A percentile compares a stretch with the other conserved stretches of the same genome.
phyloP scores from a whole-genome alignment of 371 early-diverging fungal genomes.

The Mucor racemosus region DNA sequence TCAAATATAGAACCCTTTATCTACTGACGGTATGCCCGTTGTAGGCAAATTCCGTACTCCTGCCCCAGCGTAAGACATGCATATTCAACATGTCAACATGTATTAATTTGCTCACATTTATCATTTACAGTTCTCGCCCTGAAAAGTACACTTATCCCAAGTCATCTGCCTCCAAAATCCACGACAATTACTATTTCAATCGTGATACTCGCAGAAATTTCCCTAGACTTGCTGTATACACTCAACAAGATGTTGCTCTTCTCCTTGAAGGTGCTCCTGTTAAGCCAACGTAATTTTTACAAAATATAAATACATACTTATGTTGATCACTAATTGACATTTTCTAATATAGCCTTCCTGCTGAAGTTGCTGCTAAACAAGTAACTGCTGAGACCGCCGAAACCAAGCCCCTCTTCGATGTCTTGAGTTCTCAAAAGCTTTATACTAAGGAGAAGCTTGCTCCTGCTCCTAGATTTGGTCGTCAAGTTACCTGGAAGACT shows the following conservation, averaged over 20 bases:
- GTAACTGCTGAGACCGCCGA: constrained; percentile 19
- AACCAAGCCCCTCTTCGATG: constrained; percentile 49
- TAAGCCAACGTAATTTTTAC: constrained; percentile 42
- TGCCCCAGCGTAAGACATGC: constrained; percentile 54
- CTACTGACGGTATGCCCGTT: constrained; percentile 66
- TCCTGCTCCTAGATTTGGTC: constrained; percentile 51
- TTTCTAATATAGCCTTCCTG: constrained; percentile 27
- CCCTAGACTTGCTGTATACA: constrained; percentile 86
- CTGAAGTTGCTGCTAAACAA: constrained; percentile 29
- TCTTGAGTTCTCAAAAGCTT: constrained; percentile 43
- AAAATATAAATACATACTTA: not conserved
- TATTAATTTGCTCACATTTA: not conserved
- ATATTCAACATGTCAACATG: not conserved
- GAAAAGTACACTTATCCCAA: constrained; percentile 61
- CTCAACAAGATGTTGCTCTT: constrained; percentile 77
- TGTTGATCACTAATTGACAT: not conserved
- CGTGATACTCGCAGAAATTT: constrained; percentile 91
- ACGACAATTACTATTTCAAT: constrained; percentile 87
- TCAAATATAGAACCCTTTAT: constrained; percentile 58
- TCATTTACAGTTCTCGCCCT: constrained; percentile 52
- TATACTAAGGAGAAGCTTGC: constrained; percentile 39
- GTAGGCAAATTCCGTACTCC: constrained; percentile 65
- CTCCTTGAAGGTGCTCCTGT: constrained; percentile 57
- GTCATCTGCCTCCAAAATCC: constrained; percentile 64
- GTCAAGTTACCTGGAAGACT: constrained; percentile 44